A percentile compares a stretch with the other conserved stretches of the same genome.
These are phyloP conservation scores for Thoreauomyces humboldtii DNA, from an alignment of 192 early-diverging fungal species.

Conservation along the genomic window DNA sequence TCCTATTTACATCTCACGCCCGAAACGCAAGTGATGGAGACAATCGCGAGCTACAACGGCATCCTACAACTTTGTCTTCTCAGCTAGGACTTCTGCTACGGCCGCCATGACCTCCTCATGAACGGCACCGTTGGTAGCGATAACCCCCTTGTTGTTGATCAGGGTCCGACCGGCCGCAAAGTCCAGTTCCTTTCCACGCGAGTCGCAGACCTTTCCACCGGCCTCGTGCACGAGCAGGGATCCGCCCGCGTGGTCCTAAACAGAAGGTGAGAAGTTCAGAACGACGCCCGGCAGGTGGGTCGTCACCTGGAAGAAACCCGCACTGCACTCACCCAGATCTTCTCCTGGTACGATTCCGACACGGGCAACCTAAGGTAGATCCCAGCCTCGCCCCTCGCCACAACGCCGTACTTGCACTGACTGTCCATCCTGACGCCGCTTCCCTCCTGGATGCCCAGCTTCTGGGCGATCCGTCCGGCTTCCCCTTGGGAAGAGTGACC, in stretches of 20 bases:
- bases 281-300: too few relatives aligned
- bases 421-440: conserved; percentile 94
- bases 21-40: too few relatives aligned
- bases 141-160: conserved; percentile 80
- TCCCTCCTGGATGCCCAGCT: conserved; percentile 74
- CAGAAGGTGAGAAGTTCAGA: neutral
- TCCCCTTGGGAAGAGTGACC: conserved; percentile 87
- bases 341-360: conserved; percentile 82
- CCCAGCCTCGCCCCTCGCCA: conserved; percentile 90
- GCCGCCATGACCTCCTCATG: conserved; percentile 76
- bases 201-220: conserved; percentile 84
- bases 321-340: conserved; percentile 95
- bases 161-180: conserved; percentile 87
- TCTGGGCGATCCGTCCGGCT: conserved; percentile 66
- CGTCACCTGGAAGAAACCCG: neutral
- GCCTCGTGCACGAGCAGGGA: conserved; percentile 87
- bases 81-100: conserved; percentile 43
- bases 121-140: conserved; percentile 72
- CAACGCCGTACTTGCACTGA: conserved; percentile 93
- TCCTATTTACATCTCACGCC: too few relatives aligned
- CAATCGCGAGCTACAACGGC: too few relatives aligned
- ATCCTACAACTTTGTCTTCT: conserved; percentile 9
- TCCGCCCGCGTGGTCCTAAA: conserved; percentile 91
- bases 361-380: conserved; percentile 88
- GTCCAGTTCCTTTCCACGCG: conserved; percentile 80